Conservation (phyloP, 768 basidiomycete species). For the Trametes cinnabarina region DNA sequence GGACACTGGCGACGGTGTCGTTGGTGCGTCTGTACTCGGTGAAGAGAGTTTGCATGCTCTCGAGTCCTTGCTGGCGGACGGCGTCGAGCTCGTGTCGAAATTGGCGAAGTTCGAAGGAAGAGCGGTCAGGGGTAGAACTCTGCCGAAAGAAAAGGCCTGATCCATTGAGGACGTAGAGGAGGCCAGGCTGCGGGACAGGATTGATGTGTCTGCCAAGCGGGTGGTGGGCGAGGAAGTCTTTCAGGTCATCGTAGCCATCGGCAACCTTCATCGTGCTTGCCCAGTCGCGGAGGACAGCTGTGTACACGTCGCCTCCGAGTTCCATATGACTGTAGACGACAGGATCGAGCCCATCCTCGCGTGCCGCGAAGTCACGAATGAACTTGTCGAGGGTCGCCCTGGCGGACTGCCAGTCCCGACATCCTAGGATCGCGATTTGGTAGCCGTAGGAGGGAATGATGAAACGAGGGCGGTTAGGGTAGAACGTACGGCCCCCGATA, state of each 20-base stretch:
- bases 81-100: background rate
- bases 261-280: background rate
- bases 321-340: background rate
- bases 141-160: background rate
- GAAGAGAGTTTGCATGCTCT: background rate
- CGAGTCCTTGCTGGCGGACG: background rate
- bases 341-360: background rate
- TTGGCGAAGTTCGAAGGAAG: background rate
- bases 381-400: background rate
- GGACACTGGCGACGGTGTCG: background rate
- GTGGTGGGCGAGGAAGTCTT: background rate
- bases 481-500: background rate
- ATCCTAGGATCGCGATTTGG: background rate
- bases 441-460: background rate
- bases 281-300: background rate
- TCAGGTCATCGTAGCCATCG: background rate
- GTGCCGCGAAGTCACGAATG: background rate
- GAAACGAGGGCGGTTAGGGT: background rate
- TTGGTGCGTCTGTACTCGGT: background rate
- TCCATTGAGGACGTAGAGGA: background rate
- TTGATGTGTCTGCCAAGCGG: background rate
- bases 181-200: background rate
- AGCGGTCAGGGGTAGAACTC: too few relatives aligned
- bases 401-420: background rate
- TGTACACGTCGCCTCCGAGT: background rate